Evolutionary conservation across 129 eudicot species (phyloP), one percentile per base, ranked within the genome.

Genomic region (Saposhnikovia divaricata): DNA sequence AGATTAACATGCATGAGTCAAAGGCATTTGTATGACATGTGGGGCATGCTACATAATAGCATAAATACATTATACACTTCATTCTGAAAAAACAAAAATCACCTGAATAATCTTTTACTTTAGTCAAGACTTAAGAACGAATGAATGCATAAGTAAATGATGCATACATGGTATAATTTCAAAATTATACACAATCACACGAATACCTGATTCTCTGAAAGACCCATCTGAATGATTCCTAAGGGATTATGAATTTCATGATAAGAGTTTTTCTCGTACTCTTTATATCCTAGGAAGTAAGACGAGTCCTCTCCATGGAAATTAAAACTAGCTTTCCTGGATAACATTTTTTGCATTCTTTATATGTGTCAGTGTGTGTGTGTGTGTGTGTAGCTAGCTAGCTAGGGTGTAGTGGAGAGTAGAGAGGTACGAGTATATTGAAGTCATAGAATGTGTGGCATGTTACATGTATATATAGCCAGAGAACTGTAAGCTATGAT

Each of bases 151-250:
- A 14, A 0, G 57, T 50, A 14, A 13, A 16, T n/a, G n/a, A n/a
- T n/a, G n/a, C n/a, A n/a, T n/a, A n/a, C 71, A 65, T 65, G 37
- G 71, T 65, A 28, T 65, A n/a, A 65, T 21, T 21, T 57, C 63
- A 19, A 9, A 61, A 61, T 61, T 25, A 61, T n/a, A 9, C 69
- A 65, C 39, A 21, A 5, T 57, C 25, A 57, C 5, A 11, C 71
- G 28, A 25, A 4, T 28, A 65, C 96, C 90, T 90, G 94, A 79
- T 92, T 92, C 76, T 92, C 97, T 15, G 97, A 92, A 5, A 91
- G 87, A 10, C 93, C 97, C 97, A 91, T 87, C 78, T 91, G 97
- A 84, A 91, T 89, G 75, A 92, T 86, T 69, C 97, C 97, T 7
- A 83, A 80, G 16, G 92, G 92, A 80, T 92, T 89, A 10, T 38